Base-by-base conservation (phyloP, 1,284 basidiomycete species). In the Vanrija sp. region DNA sequence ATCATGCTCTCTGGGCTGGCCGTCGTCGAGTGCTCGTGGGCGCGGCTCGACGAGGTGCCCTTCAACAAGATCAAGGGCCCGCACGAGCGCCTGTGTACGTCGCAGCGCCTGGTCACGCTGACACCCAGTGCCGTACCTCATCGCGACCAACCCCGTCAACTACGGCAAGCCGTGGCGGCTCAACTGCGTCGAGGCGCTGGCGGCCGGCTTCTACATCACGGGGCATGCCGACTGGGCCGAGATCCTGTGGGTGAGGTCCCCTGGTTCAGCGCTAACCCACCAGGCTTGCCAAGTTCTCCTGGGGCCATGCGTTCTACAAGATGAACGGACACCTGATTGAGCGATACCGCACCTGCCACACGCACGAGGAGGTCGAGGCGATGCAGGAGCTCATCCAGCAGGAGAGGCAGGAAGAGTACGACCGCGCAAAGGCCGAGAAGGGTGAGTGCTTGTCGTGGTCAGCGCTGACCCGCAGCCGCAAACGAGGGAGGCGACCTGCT, bases 1-100 rank as follows among this genome's bases (percentile, higher is more conserved):
- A 78, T 98, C 14, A 78, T 82, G 4, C 80, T 83, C 54, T 79
- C 80, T 39, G 95, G 95, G 0, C 77, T 98, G 1, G 95, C 95
- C 0, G 95, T 98, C 8, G 92, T 98, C 2, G 95, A 98, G 71
- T 97, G 93, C 73, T 94, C 90, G 4, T 98, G 95, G 95, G 95
- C 95, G 2, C 81, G 93, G 19, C 77, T 98, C 7, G 89, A 93
- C 50, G 94, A 98, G 60, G 86, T 98, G 3, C 95, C 95, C 0
- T 98, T 96, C 71, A 80, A 82, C 49, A 97, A 96, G 76, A 95
- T 98, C 65, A 84, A 89, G 19, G 90, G 89, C 61, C 92, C 93
- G 0, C 83, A 97, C 66, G 95, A 98, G 78, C 83, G 95, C 12
- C 75, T 98, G 36, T 68, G 92, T 95, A 63, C 61, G 89, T 83